Evolutionary conservation across 208 protist genomes (phyloP).

Genomic region (Trypanosoma rangeli): DNA sequence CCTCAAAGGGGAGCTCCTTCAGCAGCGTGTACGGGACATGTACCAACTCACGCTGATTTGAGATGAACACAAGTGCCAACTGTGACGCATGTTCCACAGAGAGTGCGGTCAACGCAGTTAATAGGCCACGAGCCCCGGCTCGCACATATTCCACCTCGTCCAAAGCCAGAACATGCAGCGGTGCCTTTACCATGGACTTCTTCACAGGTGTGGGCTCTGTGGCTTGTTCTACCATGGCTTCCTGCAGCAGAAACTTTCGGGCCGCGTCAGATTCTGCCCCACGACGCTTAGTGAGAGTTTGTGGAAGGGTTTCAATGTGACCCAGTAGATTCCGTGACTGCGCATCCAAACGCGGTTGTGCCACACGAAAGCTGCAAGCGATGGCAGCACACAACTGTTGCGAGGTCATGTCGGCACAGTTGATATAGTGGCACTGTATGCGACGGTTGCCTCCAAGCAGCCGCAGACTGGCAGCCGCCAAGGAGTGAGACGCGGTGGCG

Average conservation of each 20-base stretch:
- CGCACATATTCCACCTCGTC: slow-evolving; percentile 84
- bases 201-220: slow-evolving; percentile 5
- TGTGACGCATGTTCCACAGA: slow-evolving; percentile 43
- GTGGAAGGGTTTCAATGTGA: slow-evolving; percentile 29
- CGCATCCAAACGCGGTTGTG: slow-evolving; percentile 36
- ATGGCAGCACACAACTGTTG: slow-evolving; percentile 48
- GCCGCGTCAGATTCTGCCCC: neutral
- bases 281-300: slow-evolving; percentile 1
- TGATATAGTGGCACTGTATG: slow-evolving; percentile 76
- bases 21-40: slow-evolving; percentile 68
- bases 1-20: slow-evolving; percentile 62
- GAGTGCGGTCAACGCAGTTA: slow-evolving; percentile 50
- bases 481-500: neutral
- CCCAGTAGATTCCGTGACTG: slow-evolving; percentile 36
- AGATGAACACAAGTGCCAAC: slow-evolving; percentile 78
- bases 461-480: neutral
- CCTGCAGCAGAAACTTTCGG: neutral
- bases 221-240: neutral
- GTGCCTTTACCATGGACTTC: neutral
- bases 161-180: slow-evolving; percentile 69
- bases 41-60: slow-evolving; percentile 73
- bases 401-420: slow-evolving; percentile 71
- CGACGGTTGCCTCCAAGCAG: slow-evolving; percentile 12
- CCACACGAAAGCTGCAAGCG: slow-evolving; percentile 36
- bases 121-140: slow-evolving; percentile 30